Base-by-base conservation (phyloP, 331 rosid species). In the Quercus phellos region DNA sequence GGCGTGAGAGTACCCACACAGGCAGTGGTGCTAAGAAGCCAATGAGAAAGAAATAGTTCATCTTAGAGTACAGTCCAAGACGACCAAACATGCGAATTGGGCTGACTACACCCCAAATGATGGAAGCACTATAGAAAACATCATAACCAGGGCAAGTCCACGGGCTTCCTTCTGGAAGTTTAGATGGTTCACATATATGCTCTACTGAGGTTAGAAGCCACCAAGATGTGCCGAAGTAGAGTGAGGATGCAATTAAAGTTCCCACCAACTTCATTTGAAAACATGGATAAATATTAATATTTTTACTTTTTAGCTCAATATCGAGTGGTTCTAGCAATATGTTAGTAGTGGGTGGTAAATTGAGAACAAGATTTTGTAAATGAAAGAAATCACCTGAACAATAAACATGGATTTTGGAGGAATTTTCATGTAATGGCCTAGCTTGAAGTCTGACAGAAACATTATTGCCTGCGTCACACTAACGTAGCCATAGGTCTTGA, bases 391-490 rank as follows among this genome's bases (percentile, higher is more conserved):
- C 78, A 85, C 89, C 89, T 88, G 91, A 22, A 77, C 91, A 32
- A 80, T 2, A 53, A 85, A 85, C 91, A 85, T 85, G 24, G 91
- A 78, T 75, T 80, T 85, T 14, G 91, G 89, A 61, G 91, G 91
- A 70, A 88, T 81, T 82, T 88, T 88, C 91, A 88, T 88, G 66
- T 88, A 88, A 29, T 88, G 91, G 9, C 91, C 89, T 81, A 88
- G 72, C 55, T 83, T 85, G 78, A 88, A 85, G 60, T 85, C 91
- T 56, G 83, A 56, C 50, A 88, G 80, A 63, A 88, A 85, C 59
- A 51, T 43, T 4, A 88, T 76, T 72, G 89, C 91, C 43, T 88
- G 87, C n/a, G 87, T 6, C 89, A 85, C 81, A 51, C 91, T 88
- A 14, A 83, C 78, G 54, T 82, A 85, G 42, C 89, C 89, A 27